phyloP scores from a whole-genome alignment of 2,329 filamentous ascomycete genomes.

The Gyromitra esculenta region DNA sequence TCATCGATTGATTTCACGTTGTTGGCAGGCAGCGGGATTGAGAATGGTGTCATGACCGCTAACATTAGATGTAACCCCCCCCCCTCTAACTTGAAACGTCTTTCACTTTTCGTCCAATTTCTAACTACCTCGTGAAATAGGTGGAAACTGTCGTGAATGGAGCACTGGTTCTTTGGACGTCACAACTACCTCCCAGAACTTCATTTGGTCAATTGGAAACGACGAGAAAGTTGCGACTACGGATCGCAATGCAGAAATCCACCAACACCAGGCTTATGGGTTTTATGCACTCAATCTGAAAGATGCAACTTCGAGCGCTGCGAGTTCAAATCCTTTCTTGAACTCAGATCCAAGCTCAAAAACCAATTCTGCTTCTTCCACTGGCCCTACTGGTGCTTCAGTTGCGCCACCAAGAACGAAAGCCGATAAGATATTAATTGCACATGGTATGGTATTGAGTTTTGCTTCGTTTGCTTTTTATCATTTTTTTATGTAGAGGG shows the following conservation, averaged over 20 bases:
- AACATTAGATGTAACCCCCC: conserved; percentile 55
- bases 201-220: conserved; percentile 68
- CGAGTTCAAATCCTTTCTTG: conserved; percentile 67
- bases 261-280: conserved; percentile 63
- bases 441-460: conserved; percentile 55
- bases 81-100: conserved; percentile 50
- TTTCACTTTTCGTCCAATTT: conserved; percentile 11
- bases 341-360: conserved; percentile 29
- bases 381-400: conserved; percentile 47
- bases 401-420: conserved; percentile 51
- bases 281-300: conserved; percentile 65
- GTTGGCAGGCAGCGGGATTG: conserved; percentile 55
- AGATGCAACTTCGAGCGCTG: conserved; percentile 60
- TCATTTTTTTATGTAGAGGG: conserved; percentile 34
- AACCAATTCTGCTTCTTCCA: conserved; percentile 41
- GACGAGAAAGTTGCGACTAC: conserved; percentile 62
- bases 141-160: conserved; percentile 67
- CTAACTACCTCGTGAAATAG: conserved; percentile 53
- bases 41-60: conserved; percentile 55
- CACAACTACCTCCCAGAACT: conserved; percentile 61
- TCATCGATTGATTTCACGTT: conserved; percentile 47
- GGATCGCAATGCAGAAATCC: conserved; percentile 59
- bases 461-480: conserved; percentile 29
- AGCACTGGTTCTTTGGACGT: conserved; percentile 62
- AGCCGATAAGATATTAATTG: conserved; percentile 56